phyloP scores from a whole-genome alignment of 2,329 filamentous ascomycete species.

The Diaporthe citrichinensis region DNA sequence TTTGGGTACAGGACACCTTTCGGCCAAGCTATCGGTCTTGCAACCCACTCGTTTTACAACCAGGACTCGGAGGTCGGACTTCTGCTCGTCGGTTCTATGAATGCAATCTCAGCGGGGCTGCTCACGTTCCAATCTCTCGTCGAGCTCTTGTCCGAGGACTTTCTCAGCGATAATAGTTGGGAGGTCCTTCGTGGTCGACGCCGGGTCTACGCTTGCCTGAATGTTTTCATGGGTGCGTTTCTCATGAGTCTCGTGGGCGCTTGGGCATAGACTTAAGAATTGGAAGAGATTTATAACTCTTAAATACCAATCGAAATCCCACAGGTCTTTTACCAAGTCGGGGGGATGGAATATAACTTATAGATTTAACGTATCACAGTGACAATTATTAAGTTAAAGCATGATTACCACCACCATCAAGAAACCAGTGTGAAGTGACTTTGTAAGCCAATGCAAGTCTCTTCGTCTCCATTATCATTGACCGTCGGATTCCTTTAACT shows the following conservation, averaged over 20 bases:
- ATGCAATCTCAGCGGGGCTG: conserved; percentile 14
- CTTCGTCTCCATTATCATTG: too few relatives aligned
- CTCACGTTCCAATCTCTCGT: conserved; percentile 19
- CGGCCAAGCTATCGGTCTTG: conserved; percentile 15
- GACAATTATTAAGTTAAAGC: background rate
- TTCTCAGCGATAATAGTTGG: conserved; percentile 15
- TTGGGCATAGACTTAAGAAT: background rate
- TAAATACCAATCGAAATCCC: too few relatives aligned
- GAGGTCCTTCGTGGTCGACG: conserved; percentile 22
- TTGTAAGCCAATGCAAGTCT: too few relatives aligned
- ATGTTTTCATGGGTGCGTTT: background rate
- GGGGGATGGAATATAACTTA: background rate
- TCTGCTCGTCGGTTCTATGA: conserved; percentile 6
- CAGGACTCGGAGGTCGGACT: conserved; percentile 19
- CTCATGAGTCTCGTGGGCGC: conserved; percentile 17
- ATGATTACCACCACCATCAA: too few relatives aligned
- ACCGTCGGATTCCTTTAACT: too few relatives aligned
- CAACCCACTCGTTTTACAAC: conserved; percentile 21
- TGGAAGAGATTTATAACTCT: too few relatives aligned
- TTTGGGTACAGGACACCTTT: background rate
- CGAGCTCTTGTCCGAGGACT: conserved; percentile 22
- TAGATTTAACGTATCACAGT: background rate
- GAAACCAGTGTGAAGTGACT: too few relatives aligned
- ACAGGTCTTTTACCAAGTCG: background rate
- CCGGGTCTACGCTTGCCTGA: conserved; percentile 11